Base-by-base conservation (phyloP, 495 filamentous ascomycete species). In the Staphylotrichum tortipilum region DNA sequence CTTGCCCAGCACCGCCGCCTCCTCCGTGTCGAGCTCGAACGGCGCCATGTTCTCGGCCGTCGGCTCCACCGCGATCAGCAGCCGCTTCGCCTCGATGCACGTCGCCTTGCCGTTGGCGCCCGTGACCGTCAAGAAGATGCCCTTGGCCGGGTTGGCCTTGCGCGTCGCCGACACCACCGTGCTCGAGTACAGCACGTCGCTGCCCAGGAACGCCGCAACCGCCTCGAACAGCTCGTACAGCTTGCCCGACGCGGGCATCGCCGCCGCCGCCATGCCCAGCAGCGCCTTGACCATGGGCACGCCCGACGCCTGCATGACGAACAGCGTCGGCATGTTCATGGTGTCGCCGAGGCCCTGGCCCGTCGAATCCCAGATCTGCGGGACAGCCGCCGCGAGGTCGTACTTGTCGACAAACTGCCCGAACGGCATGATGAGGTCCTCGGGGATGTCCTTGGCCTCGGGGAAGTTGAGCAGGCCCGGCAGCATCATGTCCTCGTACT, bases 361-460 rank as follows among this genome's bases (percentile, higher is more conserved):
- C 9, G 68, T 67, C 1, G 52, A 33, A 15, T 54, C 43, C 39
- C 52, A 56, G 26, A 51, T 44, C 29, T 55, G 42, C 17, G 54
- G 54, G 7, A 46, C 49, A 15, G 44, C 49, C 2, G 35, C 53
- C 29, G 41, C 7, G 11, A 55, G 46, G 26, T 44, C 15, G 46
- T 59, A 62, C 53, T 72, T 71, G 18, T 53, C 61, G 35, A 68
- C 54, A 42, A 77, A 73, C 7, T 75, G 47, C 11, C 57, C 58
- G 41, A 70, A 77, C 1, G 67, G 65, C 38, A 72, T 59, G 3
- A 77, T 64, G 7, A 77, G 57, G 33, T 74, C 71, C 3, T 61
- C 64, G 6, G 72, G 73, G 24, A 77, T 53, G 10, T 52, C 8
- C 44, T 46, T 44, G 11, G 53, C 48, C 9, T 62, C 51, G 3